Conservation (phyloP, 352 stramenopile genomes). For the Globisporangium mamillatum region DNA sequence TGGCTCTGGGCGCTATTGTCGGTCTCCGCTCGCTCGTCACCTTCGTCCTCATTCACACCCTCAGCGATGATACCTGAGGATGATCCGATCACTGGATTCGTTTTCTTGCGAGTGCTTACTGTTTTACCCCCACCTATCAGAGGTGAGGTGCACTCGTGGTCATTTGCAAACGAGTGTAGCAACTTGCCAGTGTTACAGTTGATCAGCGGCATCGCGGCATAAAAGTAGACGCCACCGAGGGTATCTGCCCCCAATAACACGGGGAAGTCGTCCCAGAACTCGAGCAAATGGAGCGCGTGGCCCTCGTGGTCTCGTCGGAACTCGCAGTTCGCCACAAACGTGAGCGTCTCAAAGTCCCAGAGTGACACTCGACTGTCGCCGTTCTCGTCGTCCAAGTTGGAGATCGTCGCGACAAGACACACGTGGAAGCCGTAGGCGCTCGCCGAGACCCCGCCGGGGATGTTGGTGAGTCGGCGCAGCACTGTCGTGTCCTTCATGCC, state of each 20-base stretch:
- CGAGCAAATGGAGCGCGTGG: conserved; percentile 36
- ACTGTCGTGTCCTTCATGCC: conserved; percentile 40
- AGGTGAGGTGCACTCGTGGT: conserved; percentile 17
- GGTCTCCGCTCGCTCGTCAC: conserved; percentile 12
- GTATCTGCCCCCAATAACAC: conserved; percentile 52
- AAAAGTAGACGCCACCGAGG: conserved; percentile 56
- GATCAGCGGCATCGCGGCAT: conserved; percentile 40
- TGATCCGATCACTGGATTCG: not conserved
- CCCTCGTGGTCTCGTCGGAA: conserved; percentile 20
- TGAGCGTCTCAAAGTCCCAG: conserved; percentile 80
- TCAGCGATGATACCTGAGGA: not conserved
- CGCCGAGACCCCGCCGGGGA: conserved; percentile 42
- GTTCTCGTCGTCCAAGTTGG: conserved; percentile 24
- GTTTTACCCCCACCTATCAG: not conserved
- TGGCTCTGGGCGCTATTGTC: not conserved
- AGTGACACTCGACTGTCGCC: conserved; percentile 37
- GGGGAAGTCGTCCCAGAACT: conserved; percentile 74
- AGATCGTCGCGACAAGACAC: conserved; percentile 63
- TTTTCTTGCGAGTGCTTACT: not conserved
- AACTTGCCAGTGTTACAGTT: conserved; percentile 44
- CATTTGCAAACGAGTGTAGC: conserved; percentile 57
- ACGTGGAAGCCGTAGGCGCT: conserved; percentile 70
- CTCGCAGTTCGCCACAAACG: conserved; percentile 36
- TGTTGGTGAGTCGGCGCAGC: conserved; percentile 57
- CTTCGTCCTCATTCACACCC: conserved; percentile 1